Base-by-base conservation (phyloP, 208 protist species). In the Crithidia mellificae region DNA sequence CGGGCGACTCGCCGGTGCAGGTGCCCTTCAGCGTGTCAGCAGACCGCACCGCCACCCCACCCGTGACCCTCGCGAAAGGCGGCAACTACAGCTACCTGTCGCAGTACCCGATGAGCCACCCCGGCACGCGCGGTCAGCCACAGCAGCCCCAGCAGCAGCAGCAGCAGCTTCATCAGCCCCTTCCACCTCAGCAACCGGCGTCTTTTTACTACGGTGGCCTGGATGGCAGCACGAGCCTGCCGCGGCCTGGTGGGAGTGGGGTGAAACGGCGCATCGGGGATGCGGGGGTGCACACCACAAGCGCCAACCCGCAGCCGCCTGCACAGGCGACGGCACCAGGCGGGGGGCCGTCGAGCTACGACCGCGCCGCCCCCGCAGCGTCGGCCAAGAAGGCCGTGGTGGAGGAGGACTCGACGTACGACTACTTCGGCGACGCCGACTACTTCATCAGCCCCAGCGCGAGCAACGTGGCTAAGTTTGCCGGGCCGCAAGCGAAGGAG, bases 391-490 rank as follows among this genome's bases (percentile, higher is more conserved):
- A 27, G 17, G 44, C 22, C 9, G 36, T 41, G 36, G 12, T 12
- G 7, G n/a, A 46, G 29, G 50, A 50, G 11, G n/a, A n/a, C n/a
- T 51, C 41, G 14, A 30, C 64, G 53, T 74, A 74, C 53, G 68
- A 74, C 68, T 74, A 68, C 59, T 67, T 74, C 17, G 51, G 41
- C 6, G 68, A 49, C 15, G 39, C 59, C n/a, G 59, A 67, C 19
- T 74, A 74, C 44, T 66, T 67, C 36, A 47, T 49, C 22, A 57
- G 43, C 52, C 39, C 59, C 38, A 38, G 36, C 9, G 22, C 29
- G 24, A 66, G 27, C 27, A 73, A 59, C 41, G 19, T 47, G 20
- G 50, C 20, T 19, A 56, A 67, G 22, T 24, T 32, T 15, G 39
- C 59, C 59, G 27, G 11, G 6, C 12, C 30, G 22, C 43, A 19